These are phyloP conservation scores for Oryza glumipatula DNA, from an alignment of 176 grass and related monocot species.

Conservation along the genomic window DNA sequence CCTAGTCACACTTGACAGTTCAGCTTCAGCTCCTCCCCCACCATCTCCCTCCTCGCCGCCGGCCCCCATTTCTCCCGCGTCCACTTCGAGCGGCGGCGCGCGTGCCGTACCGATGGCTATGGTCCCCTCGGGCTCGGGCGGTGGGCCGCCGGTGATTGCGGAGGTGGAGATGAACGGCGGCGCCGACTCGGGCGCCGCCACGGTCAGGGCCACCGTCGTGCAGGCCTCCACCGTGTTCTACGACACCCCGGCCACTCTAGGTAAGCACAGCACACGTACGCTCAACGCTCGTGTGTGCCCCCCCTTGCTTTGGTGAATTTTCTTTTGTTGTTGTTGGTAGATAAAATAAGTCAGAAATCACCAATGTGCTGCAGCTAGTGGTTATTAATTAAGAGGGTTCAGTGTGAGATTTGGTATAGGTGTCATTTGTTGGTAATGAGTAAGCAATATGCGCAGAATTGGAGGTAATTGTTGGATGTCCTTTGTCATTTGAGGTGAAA, in stretches of 20 bases:
- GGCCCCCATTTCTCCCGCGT: constrained; percentile 63
- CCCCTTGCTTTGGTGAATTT: neutral
- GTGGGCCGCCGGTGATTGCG: constrained; percentile 57
- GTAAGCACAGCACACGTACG: constrained; percentile 1
- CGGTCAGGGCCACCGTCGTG: constrained; percentile 86
- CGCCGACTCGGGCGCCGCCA: constrained; percentile 54
- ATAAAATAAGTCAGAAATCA: neutral
- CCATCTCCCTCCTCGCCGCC: constrained; percentile 35
- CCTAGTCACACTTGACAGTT: constrained; percentile 19
- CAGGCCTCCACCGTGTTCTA: constrained; percentile 92
- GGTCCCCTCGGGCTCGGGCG: constrained; percentile 46
- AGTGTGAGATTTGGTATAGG: neutral
- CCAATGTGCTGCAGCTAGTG: neutral
- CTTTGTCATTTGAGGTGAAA: neutral
- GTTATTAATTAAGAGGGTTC: neutral
- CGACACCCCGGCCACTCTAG: constrained; percentile 86
- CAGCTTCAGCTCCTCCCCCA: constrained; percentile 38
- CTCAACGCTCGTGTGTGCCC: neutral
- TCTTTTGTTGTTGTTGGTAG: neutral
- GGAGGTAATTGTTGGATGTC: neutral
- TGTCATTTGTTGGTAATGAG: neutral
- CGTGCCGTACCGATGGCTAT: constrained; percentile 47
- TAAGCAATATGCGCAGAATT: neutral
- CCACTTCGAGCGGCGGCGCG: constrained; percentile 57
- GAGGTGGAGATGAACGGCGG: constrained; percentile 85